phyloP scores from a whole-genome alignment of 352 stramenopile species.

The Vaucheria bursata region DNA sequence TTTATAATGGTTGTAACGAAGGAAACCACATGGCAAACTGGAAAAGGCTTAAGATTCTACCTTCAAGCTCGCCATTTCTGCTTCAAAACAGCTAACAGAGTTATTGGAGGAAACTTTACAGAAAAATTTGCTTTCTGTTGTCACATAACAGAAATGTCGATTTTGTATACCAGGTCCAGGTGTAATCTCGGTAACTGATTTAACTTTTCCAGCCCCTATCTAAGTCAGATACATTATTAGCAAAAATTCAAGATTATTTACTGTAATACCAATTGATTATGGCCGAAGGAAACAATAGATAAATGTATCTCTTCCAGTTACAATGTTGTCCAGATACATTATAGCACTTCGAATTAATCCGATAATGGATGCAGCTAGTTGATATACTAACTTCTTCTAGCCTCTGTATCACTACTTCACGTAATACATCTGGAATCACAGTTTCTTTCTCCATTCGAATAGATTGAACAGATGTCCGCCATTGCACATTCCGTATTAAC shows the following conservation, averaged over 20 bases:
- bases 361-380: too few relatives aligned
- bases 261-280: not conserved
- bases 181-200: slow-evolving; percentile 23
- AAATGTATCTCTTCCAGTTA: too few relatives aligned
- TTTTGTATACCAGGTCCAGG: slow-evolving; percentile 31
- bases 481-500: too few relatives aligned
- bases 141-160: slow-evolving; percentile 36
- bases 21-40: not conserved
- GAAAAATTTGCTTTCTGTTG: slow-evolving; percentile 23
- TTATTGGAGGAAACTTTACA: slow-evolving; percentile 21
- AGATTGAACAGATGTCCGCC: too few relatives aligned
- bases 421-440: too few relatives aligned
- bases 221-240: not conserved
- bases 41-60: slow-evolving; percentile 5
- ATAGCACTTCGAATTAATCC: too few relatives aligned
- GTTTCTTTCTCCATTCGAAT: too few relatives aligned
- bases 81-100: slow-evolving; percentile 22
- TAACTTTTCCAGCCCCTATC: not conserved
- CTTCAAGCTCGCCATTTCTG: slow-evolving; percentile 28
- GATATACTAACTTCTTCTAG: too few relatives aligned
- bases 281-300: not conserved
- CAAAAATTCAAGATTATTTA: not conserved
- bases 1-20: not conserved
- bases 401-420: too few relatives aligned
- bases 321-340: too few relatives aligned